These are phyloP conservation scores for Stagonosporopsis tanaceti DNA, from an alignment of 2,329 filamentous ascomycete genomes.

Conservation along the genomic window DNA sequence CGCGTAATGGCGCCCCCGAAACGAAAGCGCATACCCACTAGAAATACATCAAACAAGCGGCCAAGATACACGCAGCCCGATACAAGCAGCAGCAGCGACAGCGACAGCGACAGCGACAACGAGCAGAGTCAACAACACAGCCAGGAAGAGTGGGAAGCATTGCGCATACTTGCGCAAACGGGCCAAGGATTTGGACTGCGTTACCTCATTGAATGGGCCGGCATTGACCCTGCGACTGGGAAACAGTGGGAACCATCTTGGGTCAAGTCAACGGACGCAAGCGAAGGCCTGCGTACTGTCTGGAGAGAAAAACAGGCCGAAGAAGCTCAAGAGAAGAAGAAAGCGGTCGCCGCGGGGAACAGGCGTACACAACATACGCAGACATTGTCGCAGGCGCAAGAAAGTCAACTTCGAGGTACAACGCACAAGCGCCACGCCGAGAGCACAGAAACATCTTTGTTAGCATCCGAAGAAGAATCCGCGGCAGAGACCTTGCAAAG, in stretches of 20 bases:
- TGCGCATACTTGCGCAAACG: conserved; percentile 28
- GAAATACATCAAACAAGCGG: conserved; percentile 29
- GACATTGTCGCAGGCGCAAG: conserved; percentile 2
- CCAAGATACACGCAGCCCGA: conserved; percentile 21
- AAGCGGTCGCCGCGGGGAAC: neutral
- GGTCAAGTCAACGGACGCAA: conserved; percentile 54
- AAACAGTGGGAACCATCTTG: conserved; percentile 60
- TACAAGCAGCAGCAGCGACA: conserved; percentile 15
- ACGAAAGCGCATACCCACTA: conserved; percentile 28
- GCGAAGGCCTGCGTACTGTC: conserved; percentile 44
- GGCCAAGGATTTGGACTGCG: conserved; percentile 31
- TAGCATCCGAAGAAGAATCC: neutral
- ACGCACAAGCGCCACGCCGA: neutral
- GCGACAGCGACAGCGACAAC: conserved; percentile 3
- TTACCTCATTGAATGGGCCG: conserved; percentile 67
- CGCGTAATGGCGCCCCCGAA: conserved; percentile 42
- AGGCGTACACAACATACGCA: neutral
- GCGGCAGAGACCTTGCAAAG: neutral
- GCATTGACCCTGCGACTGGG: conserved; percentile 58
- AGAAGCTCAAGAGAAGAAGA: conserved; percentile 5
- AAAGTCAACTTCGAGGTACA: neutral
- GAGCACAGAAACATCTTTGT: conserved; percentile 1
- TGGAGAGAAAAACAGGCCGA: conserved; percentile 28
- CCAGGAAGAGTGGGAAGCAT: conserved; percentile 21
- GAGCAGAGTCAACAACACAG: neutral